A percentile compares a stretch with the other conserved stretches of the same genome.
Evolutionary conservation across 345 rosid genomes (phyloP).

Genomic region (Noccaea caerulescens): DNA sequence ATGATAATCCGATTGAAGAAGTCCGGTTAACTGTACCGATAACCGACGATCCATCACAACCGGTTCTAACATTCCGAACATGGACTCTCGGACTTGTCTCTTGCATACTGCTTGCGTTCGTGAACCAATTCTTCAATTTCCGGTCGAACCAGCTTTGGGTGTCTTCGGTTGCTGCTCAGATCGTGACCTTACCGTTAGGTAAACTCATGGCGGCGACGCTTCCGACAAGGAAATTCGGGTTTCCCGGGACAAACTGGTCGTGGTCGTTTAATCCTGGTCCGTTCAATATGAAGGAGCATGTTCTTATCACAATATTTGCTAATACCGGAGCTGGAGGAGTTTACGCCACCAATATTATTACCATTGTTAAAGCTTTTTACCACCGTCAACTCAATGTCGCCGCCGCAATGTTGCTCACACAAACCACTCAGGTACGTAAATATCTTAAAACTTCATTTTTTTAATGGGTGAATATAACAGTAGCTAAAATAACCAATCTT

Average conservation of each 20-base stretch:
- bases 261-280: slow-evolving; percentile 61
- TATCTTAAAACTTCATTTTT: background rate
- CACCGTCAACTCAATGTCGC: slow-evolving; percentile 42
- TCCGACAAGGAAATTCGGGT: slow-evolving; percentile 42
- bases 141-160: slow-evolving; percentile 51
- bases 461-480: slow-evolving; percentile 5
- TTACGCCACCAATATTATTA: slow-evolving; percentile 51
- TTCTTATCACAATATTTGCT: slow-evolving; percentile 62
- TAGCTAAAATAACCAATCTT: background rate
- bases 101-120: slow-evolving; percentile 55
- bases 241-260: slow-evolving; percentile 47
- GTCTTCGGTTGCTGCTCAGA: slow-evolving; percentile 50
- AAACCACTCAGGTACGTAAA: slow-evolving; percentile 68
- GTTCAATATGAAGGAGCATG: slow-evolving; percentile 61
- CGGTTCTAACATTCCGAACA: slow-evolving; percentile 60
- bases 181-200: slow-evolving; percentile 54
- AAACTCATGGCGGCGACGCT: slow-evolving; percentile 58
- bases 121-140: slow-evolving; percentile 58
- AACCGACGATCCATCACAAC: slow-evolving; percentile 54
- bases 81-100: slow-evolving; percentile 57
- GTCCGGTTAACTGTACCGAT: slow-evolving; percentile 62
- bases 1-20: slow-evolving; percentile 63
- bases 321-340: slow-evolving; percentile 53
- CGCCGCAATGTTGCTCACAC: slow-evolving; percentile 55
- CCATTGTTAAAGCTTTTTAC: slow-evolving; percentile 58